Conservation (phyloP, 73 alveolate species). For the Paraurostyla sp. region DNA sequence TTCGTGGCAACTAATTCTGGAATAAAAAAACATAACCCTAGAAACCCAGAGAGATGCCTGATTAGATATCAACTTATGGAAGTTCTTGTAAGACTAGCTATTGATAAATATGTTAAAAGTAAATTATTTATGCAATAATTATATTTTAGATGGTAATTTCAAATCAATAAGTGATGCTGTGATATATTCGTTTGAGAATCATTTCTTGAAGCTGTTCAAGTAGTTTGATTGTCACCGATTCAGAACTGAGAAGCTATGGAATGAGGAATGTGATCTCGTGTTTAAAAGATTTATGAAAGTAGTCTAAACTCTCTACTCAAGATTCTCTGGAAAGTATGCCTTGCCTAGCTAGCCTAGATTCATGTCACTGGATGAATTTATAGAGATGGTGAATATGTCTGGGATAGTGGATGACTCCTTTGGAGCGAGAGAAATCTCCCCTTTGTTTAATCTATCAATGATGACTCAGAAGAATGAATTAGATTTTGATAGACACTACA, state of each 20-base stretch:
- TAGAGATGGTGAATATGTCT: conserved; percentile 8
- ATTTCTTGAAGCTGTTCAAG: conserved; percentile 43
- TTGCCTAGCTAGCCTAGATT: conserved; percentile 59
- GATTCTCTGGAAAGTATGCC: conserved; percentile 64
- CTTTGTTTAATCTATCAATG: conserved; percentile 60
- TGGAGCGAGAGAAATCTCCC: conserved; percentile 71
- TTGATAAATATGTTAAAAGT: conserved; percentile 63
- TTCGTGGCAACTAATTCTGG: conserved; percentile 83
- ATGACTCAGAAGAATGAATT: conserved; percentile 74
- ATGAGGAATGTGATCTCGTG: conserved; percentile 72
- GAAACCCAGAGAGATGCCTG: conserved; percentile 79
- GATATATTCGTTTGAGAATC: conserved; percentile 35
- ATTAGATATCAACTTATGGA: conserved; percentile 77
- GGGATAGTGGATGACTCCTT: conserved; percentile 71
- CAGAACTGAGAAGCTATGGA: conserved; percentile 70
- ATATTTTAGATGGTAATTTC: conserved; percentile 33
- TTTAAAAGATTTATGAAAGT: conserved; percentile 17
- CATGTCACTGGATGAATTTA: conserved; percentile 68
- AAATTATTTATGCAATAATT: background rate
- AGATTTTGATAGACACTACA: conserved; percentile 64
- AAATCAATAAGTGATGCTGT: conserved; percentile 58
- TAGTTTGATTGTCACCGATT: conserved; percentile 67
- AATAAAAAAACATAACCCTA: conserved; percentile 53
- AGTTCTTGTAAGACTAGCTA: conserved; percentile 73
- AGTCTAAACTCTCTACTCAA: conserved; percentile 42